Base-by-base conservation (phyloP, 495 filamentous ascomycete species). In the Emericellopsis terricola region DNA sequence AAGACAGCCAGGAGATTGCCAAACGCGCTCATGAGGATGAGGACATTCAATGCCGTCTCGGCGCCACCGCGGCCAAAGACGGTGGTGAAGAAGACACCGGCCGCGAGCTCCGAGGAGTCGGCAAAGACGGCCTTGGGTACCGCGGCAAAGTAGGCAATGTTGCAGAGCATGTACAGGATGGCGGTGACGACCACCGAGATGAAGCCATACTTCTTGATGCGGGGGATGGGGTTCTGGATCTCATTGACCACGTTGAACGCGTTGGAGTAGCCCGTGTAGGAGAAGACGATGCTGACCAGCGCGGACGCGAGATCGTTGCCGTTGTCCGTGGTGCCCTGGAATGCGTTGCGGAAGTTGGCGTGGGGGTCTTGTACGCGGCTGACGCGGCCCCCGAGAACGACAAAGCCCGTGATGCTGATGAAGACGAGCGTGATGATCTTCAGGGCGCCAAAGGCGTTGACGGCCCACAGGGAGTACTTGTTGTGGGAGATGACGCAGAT, bases 221-320 rank as follows among this genome's bases (percentile, higher is more conserved):
- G 46, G 2, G 36, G 45, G 8, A 45, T 42, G 6, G 54, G 36
- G 26, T 67, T 60, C 47, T 65, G 71, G 37, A 78, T 63, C 48
- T 80, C 75, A 38, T 76, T 76, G 28, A 75, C 69, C 13, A 80
- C 54, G 34, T 69, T 68, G 43, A 77, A 76, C 0, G 73, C 69
- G 41, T 78, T 77, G 24, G 53, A 43, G 32, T 68, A 80, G 0
- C 75, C 73, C 1, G 57, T 44, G 41, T 77, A 80, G 0, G 73
- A 65, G 39, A 76, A 78, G 20, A 74, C 63, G 23, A 80, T 62
- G 31, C 70, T 71, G 38, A 73, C 59, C 15, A 78, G 42, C 8
- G 73, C 73, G 29, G 68, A 69, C 0, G 71, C 68, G 9, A 69
- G 50, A 2, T 67, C 67, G 39, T 69, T 69, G 3, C 62, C 69